Conservation (phyloP, 2,329 filamentous ascomycete species). For the Metarhizium robertsii region DNA sequence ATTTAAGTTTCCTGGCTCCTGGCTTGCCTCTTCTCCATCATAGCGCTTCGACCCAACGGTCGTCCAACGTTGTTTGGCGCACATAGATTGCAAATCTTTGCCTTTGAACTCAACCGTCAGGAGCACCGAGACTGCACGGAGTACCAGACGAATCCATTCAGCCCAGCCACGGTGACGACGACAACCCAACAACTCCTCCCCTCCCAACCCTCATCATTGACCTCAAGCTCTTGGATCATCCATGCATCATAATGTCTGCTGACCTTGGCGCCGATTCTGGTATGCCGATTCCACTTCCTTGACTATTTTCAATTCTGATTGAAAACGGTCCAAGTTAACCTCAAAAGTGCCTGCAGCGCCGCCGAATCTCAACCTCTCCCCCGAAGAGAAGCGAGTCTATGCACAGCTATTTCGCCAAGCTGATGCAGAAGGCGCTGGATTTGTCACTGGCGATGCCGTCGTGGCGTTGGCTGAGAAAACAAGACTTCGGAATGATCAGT, state of each 20-base stretch:
- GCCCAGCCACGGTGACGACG: background rate
- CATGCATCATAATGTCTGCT: conserved; percentile 14
- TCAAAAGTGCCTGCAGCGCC: conserved; percentile 33
- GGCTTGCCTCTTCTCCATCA: background rate
- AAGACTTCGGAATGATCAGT: conserved; percentile 69
- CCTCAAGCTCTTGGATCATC: background rate
- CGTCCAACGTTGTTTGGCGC: background rate
- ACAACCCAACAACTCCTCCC: conserved; percentile 1
- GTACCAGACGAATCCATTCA: background rate
- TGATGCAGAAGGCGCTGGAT: conserved; percentile 82
- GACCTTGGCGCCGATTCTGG: conserved; percentile 15
- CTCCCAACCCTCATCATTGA: background rate
- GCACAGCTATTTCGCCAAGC: conserved; percentile 88
- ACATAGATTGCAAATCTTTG: background rate
- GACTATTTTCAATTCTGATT: background rate
- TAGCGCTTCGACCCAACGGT: background rate
- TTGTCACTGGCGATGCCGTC: conserved; percentile 91
- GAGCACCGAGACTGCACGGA: background rate
- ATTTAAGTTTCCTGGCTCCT: background rate
- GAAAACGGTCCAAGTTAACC: conserved; percentile 8
- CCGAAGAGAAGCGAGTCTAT: conserved; percentile 90
- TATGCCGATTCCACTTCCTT: conserved; percentile 4
- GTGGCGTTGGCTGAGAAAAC: conserved; percentile 99
- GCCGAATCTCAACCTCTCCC: conserved; percentile 72
- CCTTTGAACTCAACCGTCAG: background rate